phyloP scores from a whole-genome alignment of 495 filamentous ascomycete species.

The Annulohypoxylon moriforme region DNA sequence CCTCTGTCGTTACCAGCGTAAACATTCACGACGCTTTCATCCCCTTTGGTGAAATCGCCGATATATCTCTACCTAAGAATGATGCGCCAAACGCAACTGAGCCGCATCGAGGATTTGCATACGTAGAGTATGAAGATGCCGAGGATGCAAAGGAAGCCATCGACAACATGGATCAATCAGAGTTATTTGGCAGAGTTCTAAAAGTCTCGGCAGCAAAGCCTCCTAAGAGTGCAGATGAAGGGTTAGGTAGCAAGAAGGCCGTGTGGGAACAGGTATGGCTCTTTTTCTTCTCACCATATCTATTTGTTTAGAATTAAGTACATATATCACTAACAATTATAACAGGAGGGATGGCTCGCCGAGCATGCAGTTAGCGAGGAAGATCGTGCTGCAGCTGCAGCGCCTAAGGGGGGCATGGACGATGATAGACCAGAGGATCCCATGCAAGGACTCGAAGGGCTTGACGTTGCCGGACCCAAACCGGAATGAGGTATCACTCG shows the following conservation, averaged over 20 bases:
- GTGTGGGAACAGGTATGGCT: constrained; percentile 93
- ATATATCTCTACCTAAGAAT: constrained; percentile 88
- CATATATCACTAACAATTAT: constrained; percentile 46
- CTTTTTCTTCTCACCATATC: constrained; percentile 13
- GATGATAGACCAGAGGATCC: constrained; percentile 77
- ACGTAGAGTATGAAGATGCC: constrained; percentile 90
- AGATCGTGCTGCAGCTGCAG: constrained; percentile 74
- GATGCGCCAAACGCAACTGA: constrained; percentile 75
- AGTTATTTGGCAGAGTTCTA: constrained; percentile 92
- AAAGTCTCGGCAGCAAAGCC: constrained; percentile 93
- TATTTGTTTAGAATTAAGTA: not conserved
- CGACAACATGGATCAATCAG: constrained; percentile 98
- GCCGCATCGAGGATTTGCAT: constrained; percentile 91
- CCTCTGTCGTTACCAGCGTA: constrained; percentile 76
- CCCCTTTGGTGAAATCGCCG: constrained; percentile 93
- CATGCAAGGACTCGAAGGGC: constrained; percentile 93
- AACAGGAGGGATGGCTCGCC: constrained; percentile 90
- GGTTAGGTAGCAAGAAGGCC: constrained; percentile 92
- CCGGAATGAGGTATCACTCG: constrained; percentile 65
- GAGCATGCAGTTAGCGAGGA: constrained; percentile 92
- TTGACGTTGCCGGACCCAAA: constrained; percentile 93
- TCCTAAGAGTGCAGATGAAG: constrained; percentile 87
- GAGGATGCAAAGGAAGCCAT: constrained; percentile 94
- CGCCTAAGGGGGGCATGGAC: constrained; percentile 61
- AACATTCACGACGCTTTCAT: constrained; percentile 91